phyloP scores from a whole-genome alignment of 2,329 filamentous ascomycete genomes.

The Lasiodiplodia hormozganensis region DNA sequence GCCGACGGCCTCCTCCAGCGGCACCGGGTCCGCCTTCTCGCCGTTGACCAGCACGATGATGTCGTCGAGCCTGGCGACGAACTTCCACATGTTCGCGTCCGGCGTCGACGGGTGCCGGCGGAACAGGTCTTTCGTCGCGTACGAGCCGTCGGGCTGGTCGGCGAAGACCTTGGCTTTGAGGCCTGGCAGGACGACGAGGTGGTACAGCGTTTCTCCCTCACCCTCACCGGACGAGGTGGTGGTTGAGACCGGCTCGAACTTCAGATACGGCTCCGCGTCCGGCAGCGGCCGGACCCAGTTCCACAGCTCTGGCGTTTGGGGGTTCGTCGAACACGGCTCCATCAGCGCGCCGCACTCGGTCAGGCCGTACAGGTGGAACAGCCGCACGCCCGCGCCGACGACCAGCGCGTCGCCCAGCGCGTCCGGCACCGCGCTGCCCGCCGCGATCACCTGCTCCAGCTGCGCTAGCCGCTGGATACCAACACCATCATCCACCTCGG shows the following conservation, averaged over 20 bases:
- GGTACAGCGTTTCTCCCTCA: neutral
- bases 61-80: neutral
- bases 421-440: slow-evolving; percentile 65
- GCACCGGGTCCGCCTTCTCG: slow-evolving; percentile 21
- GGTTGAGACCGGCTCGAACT: slow-evolving; percentile 1
- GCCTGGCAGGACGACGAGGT: slow-evolving; percentile 38
- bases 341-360: slow-evolving; percentile 69
- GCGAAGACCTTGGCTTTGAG: slow-evolving; percentile 41
- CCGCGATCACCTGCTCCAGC: slow-evolving; percentile 63
- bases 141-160: slow-evolving; percentile 51
- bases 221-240: neutral
- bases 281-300: slow-evolving; percentile 61
- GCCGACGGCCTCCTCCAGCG: slow-evolving; percentile 13
- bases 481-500: slow-evolving; percentile 61
- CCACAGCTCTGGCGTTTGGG: too few relatives aligned
- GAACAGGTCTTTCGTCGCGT: slow-evolving; percentile 49
- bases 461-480: slow-evolving; percentile 58
- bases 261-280: slow-evolving; percentile 44
- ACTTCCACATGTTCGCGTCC: slow-evolving; percentile 5
- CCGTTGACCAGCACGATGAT: slow-evolving; percentile 22
- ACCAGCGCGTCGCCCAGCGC: slow-evolving; percentile 61
- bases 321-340: slow-evolving; percentile 60
- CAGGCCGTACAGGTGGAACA: slow-evolving; percentile 57
- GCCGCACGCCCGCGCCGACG: slow-evolving; percentile 33
- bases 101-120: neutral